Evolutionary conservation across 2,329 filamentous ascomycete species (phyloP).

Genomic region (Dothidotthia symphoricarpi): DNA sequence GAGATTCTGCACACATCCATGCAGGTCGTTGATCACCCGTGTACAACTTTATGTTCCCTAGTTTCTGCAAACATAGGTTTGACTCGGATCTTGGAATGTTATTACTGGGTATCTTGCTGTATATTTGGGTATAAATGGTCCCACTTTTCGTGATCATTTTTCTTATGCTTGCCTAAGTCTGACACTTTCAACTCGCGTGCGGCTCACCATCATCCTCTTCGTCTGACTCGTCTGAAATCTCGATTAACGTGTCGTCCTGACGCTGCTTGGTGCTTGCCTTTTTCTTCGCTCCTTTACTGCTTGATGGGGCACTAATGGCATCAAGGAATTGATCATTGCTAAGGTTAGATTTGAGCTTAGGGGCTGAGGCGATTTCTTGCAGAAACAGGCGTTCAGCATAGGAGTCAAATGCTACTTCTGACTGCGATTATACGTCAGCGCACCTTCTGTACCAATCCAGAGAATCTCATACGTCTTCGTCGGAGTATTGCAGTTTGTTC

Average conservation of each 20-base stretch:
- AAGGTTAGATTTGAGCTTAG: conserved; percentile 55
- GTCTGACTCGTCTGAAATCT: conserved; percentile 37
- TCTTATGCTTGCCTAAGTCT: neutral
- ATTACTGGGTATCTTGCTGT: conserved; percentile 14
- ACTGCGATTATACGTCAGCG: conserved; percentile 32
- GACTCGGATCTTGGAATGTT: conserved; percentile 1
- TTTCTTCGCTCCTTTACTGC: conserved; percentile 41
- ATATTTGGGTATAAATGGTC: conserved; percentile 1
- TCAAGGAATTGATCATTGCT: conserved; percentile 62
- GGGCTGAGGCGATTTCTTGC: conserved; percentile 42
- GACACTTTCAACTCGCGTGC: conserved; percentile 3
- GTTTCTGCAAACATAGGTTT: conserved; percentile 4
- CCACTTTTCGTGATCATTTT: neutral
- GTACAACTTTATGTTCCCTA: too few relatives aligned
- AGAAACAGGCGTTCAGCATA: conserved; percentile 73
- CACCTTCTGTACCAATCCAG: neutral
- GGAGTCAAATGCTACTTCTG: conserved; percentile 69
- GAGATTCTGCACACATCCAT: too few relatives aligned
- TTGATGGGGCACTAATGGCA: conserved; percentile 57
- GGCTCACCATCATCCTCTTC: conserved; percentile 21
- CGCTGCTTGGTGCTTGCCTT: conserved; percentile 34
- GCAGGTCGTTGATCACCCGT: too few relatives aligned
- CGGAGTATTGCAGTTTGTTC: conserved; percentile 74
- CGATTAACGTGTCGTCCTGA: conserved; percentile 23
- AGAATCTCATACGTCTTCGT: conserved; percentile 62